Evolutionary conservation across 1,284 basidiomycete genomes (phyloP), one percentile per base, ranked within the genome.

Genomic region (Pisolithus thermaeus): DNA sequence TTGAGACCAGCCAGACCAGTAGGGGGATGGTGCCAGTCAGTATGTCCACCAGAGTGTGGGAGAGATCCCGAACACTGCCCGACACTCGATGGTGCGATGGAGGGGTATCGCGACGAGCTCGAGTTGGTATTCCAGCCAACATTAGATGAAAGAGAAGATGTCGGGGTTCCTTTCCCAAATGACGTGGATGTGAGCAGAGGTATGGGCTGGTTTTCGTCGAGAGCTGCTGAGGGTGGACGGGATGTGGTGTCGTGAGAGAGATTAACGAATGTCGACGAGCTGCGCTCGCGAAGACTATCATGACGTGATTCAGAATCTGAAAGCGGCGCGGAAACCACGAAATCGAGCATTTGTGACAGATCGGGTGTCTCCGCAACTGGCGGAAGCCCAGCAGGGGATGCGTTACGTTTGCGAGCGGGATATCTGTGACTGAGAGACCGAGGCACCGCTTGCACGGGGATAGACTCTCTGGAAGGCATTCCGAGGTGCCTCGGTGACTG

Each of bases 81-180:
- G 2, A 49, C 5, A n/a, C 53, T 66, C 4, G 63, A 67, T 7
- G 43, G 2, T 14, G 64, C 50, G 3, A 69, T 52, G 2, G 63
- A 65, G 4, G 63, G 63, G 46, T 69, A 65, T 7, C 67, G 66
- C 3, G 63, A 68, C 3, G 51, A 11, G 3, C 56, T 63, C 11
- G 63, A 57, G 4, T 30, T 11, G 30, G 63, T 59, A 25, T 50
- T 52, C 41, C 27, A 49, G 14, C 49, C 55, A 16, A 35, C 18
- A 3, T 39, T 50, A 30, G 65, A 64, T 16, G 47, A 58, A 4
- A 56, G 28, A 4, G 63, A 64, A 7, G 46, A 49, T 6, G 51
- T 3, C 4, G 56, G 27, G 20, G 47, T 7, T 0, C 22, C 40
- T 25, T 58, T 68, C 18, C 67, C 65, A 52, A 69, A 65, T 40